phyloP scores from a whole-genome alignment of 371 early-diverging fungal genomes.

The Mortierella sp. region DNA sequence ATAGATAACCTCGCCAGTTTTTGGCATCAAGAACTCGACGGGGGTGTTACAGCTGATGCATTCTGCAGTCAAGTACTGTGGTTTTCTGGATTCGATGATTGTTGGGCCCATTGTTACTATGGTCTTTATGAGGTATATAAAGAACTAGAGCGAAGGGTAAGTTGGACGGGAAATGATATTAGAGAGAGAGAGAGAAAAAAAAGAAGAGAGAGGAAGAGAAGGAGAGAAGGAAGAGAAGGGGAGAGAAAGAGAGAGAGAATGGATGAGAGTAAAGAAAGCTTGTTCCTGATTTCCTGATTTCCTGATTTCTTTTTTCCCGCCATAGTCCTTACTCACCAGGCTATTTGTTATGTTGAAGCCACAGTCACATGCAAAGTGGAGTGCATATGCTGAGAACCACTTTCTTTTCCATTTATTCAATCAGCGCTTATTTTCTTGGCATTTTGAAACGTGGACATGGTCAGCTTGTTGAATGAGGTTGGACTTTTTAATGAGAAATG shows the following conservation, averaged over 20 bases:
- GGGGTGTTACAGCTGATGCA: slow-evolving; percentile 63
- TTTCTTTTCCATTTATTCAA: background rate
- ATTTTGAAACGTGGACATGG: too few relatives aligned
- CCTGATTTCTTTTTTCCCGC: background rate
- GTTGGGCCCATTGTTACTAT: slow-evolving; percentile 36
- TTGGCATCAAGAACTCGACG: slow-evolving; percentile 66
- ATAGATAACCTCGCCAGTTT: slow-evolving; percentile 51
- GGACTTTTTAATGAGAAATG: too few relatives aligned
- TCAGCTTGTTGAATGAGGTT: too few relatives aligned
- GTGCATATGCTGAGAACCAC: background rate
- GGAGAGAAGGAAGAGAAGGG: background rate
- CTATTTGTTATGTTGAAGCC: background rate
- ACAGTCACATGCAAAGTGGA: background rate
- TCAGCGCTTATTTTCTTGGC: background rate
- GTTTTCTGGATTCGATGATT: slow-evolving; percentile 61
- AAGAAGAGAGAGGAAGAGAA: background rate
- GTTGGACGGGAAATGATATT: background rate
- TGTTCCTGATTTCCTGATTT: background rate
- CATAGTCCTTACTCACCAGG: background rate
- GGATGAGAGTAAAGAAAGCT: too few relatives aligned
- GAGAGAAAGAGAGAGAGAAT: background rate
- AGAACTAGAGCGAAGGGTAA: background rate
- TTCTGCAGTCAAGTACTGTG: slow-evolving; percentile 63
- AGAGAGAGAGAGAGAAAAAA: background rate
- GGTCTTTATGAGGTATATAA: background rate